Conservation (phyloP, 441 rosid species). For the Croton laevigatus region DNA sequence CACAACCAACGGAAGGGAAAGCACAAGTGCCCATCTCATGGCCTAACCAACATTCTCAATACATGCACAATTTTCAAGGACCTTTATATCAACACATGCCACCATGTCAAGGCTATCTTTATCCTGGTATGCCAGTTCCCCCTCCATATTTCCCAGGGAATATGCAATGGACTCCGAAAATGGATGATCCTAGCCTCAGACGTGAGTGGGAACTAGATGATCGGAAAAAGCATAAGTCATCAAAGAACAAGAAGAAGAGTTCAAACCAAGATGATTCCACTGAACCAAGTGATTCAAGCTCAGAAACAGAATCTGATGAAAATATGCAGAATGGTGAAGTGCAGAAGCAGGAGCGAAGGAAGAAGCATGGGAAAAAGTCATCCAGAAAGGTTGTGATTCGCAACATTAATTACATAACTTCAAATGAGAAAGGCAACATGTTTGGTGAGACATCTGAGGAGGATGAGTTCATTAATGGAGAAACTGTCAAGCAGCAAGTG, state of each 20-base stretch:
- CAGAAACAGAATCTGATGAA: slow-evolving; percentile 44
- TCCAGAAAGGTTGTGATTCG: slow-evolving; percentile 93
- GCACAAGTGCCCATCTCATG: slow-evolving; percentile 61
- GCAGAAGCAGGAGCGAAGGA: slow-evolving; percentile 33
- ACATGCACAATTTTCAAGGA: slow-evolving; percentile 84
- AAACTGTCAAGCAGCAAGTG: slow-evolving; percentile 70
- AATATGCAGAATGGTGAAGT: slow-evolving; percentile 26
- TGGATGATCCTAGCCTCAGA: slow-evolving; percentile 41
- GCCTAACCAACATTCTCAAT: slow-evolving; percentile 72
- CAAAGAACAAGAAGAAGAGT: slow-evolving; percentile 55
- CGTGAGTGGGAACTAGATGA: slow-evolving; percentile 48
- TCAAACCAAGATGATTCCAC: slow-evolving; percentile 50
- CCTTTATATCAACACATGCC: slow-evolving; percentile 50
- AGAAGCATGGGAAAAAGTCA: slow-evolving; percentile 62
- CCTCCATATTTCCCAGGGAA: slow-evolving; percentile 73
- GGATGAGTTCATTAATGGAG: slow-evolving; percentile 56
- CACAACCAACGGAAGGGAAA: slow-evolving; percentile 36
- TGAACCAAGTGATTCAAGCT: slow-evolving; percentile 49
- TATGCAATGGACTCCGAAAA: slow-evolving; percentile 74
- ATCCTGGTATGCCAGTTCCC: slow-evolving; percentile 68
- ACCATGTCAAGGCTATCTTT: slow-evolving; percentile 65
- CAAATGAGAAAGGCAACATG: slow-evolving; percentile 45
- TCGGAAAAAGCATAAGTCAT: slow-evolving; percentile 39
- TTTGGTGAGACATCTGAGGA: slow-evolving; percentile 61
- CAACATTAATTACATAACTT: slow-evolving; percentile 90